Base-by-base conservation (phyloP, 495 filamentous ascomycete genomes). In the Penicillium odoratum region DNA sequence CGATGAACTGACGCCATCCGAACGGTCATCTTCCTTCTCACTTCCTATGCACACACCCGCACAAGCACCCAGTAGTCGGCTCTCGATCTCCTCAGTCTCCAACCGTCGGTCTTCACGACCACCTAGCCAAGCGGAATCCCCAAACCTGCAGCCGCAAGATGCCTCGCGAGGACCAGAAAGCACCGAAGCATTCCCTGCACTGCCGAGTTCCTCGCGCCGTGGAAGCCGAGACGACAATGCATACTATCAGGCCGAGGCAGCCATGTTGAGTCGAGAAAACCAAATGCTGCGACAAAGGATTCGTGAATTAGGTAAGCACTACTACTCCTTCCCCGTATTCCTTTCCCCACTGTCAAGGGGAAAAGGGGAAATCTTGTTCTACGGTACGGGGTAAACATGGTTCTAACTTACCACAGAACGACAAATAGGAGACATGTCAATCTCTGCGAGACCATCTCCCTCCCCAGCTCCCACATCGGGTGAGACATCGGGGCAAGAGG, bases 171-270 rank as follows among this genome's bases (percentile, higher is more conserved):
- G 61, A 33, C 50, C 62, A 4, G 71, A 73, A 30, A 58, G 60
- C n/a, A 56, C 58, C 16, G 74, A 76, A 49, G 65, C 66, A 53
- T 58, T 68, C 50, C 54, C 71, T 15, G 64, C 61, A 33, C 49
- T 67, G 11, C 60, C 67, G 40, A 72, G 75, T 34, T 21, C 54
- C 48, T 67, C 64, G 28, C 74, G 78, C 38, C 71, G 77, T 30
- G 64, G 76, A 9, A 80, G 83, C 55, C 79, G 89, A 26, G 91
- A 95, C 67, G 93, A 97, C 67, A 85, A 83, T 59, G 85, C 89
- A 15, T 96, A 91, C 70, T 96, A 96, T 60, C 92, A 97, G 69
- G 91, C 93, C 3, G 94, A 98, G 73, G 92, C 91, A 3, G 85
- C 90, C 62, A 93, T 85, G 77, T 75, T 98, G 59, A 81, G 83